Evolutionary conservation across 768 basidiomycete species (phyloP).

Genomic region (Mycena rosella): DNA sequence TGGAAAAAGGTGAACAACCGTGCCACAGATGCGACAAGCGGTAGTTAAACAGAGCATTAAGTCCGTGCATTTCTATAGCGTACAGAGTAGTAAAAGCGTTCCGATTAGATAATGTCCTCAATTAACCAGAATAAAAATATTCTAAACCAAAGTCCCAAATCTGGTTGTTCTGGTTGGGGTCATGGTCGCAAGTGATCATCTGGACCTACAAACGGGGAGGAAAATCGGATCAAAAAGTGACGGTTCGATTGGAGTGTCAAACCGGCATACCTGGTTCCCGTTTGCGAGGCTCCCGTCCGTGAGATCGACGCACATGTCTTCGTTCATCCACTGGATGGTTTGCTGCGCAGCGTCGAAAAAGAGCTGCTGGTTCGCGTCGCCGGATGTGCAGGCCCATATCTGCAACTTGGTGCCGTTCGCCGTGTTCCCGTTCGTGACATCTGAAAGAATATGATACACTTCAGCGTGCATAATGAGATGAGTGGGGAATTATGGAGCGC

Average conservation of each 20-base stretch:
- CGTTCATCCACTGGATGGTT: slow-evolving; percentile 30
- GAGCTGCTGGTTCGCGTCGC: slow-evolving; percentile 35
- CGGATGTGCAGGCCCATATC: slow-evolving; percentile 40
- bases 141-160: not conserved
- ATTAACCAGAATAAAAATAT: not conserved
- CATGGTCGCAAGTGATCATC: not conserved
- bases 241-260: not conserved
- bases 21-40: too few species aligned
- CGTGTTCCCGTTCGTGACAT: slow-evolving; percentile 15
- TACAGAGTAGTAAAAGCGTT: too few species aligned
- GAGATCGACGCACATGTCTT: slow-evolving; percentile 22
- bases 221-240: not conserved
- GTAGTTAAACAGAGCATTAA: too few species aligned
- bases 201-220: slow-evolving; percentile 1
- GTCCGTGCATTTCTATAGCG: too few species aligned
- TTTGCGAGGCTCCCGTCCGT: slow-evolving; percentile 20
- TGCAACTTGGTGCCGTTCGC: slow-evolving; percentile 43
- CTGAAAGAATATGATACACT: not conserved
- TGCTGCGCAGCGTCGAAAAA: slow-evolving; percentile 11
- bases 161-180: not conserved
- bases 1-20: too few species aligned
- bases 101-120: too few species aligned
- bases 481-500: not conserved
- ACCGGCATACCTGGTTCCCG: slow-evolving; percentile 12
- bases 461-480: not conserved